These are phyloP conservation scores for Aeminium ludgeri DNA, from an alignment of 495 filamentous ascomycete genomes.

Conservation along the genomic window DNA sequence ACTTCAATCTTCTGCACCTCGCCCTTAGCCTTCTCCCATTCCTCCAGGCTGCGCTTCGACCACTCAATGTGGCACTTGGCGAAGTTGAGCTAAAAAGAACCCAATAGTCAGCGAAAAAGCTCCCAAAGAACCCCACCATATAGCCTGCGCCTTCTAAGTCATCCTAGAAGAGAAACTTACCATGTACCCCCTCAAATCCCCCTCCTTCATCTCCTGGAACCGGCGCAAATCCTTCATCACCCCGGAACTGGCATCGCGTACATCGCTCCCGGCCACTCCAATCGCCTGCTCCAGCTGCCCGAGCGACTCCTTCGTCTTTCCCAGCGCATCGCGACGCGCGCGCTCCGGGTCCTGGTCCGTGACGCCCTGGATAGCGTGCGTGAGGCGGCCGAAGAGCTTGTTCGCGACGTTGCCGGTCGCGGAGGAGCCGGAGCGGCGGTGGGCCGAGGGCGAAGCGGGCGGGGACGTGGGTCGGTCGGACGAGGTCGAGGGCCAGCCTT, in stretches of 20 bases:
- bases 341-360: constrained; percentile 90
- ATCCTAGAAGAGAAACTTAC: constrained; percentile 45
- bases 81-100: constrained; percentile 57
- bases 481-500: constrained; percentile 20
- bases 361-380: constrained; percentile 83
- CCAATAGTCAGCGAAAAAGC: constrained; percentile 4
- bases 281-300: constrained; percentile 74
- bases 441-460: neutral
- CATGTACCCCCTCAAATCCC: constrained; percentile 87
- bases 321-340: constrained; percentile 80
- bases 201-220: constrained; percentile 89
- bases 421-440: constrained; percentile 29
- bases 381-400: constrained; percentile 74
- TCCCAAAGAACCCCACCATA: no score
- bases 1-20: constrained; percentile 62
- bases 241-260: constrained; percentile 72
- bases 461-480: constrained; percentile 20
- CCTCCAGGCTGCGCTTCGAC: constrained; percentile 93
- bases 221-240: constrained; percentile 77
- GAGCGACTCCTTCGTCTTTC: constrained; percentile 71
- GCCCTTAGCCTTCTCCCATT: constrained; percentile 88
- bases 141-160: no score
- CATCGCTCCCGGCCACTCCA: constrained; percentile 70
- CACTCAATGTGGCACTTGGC: constrained; percentile 90
- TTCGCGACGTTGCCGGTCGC: constrained; percentile 49